phyloP scores from a whole-genome alignment of 306 rosid species.

The Malus sylvestris region DNA sequence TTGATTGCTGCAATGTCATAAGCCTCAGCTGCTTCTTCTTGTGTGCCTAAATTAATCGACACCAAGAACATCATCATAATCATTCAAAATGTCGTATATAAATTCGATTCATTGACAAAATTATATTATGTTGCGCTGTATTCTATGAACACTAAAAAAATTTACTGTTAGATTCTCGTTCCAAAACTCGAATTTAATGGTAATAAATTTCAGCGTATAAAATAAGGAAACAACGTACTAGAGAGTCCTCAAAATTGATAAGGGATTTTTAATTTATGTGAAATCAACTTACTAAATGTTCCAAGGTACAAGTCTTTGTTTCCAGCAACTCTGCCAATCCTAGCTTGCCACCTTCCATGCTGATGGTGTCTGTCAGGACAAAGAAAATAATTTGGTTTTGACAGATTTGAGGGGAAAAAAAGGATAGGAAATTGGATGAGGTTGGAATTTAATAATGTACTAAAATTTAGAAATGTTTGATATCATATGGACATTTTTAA shows the following conservation, averaged over 20 bases:
- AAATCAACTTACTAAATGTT: conserved; percentile 69
- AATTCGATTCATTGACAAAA: too few relatives aligned
- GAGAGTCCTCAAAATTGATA: not conserved
- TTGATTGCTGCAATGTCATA: conserved; percentile 98
- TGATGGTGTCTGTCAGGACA: conserved; percentile 77
- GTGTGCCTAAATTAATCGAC: conserved; percentile 51
- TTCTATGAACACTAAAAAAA: too few relatives aligned
- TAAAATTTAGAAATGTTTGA: not conserved
- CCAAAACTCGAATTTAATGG: too few relatives aligned
- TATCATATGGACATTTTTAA: not conserved
- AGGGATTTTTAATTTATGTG: not conserved
- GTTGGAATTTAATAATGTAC: not conserved
- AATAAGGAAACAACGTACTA: too few relatives aligned
- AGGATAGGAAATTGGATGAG: not conserved
- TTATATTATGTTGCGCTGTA: too few relatives aligned
- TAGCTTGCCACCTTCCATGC: conserved; percentile 99
- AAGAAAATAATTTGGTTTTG: not conserved
- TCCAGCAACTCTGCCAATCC: conserved; percentile 97
- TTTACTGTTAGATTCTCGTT: too few relatives aligned
- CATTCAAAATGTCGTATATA: not conserved
- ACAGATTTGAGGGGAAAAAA: not conserved
- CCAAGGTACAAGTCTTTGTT: conserved; percentile 98
- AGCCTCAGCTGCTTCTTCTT: conserved; percentile 99
- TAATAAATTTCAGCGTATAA: too few relatives aligned
- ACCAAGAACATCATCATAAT: not conserved